A percentile compares a stretch with the other conserved stretches of the same genome.
These are phyloP conservation scores for Paraphaeosphaeria sporulosa DNA, from an alignment of 2,329 filamentous ascomycete species.

Conservation along the genomic window DNA sequence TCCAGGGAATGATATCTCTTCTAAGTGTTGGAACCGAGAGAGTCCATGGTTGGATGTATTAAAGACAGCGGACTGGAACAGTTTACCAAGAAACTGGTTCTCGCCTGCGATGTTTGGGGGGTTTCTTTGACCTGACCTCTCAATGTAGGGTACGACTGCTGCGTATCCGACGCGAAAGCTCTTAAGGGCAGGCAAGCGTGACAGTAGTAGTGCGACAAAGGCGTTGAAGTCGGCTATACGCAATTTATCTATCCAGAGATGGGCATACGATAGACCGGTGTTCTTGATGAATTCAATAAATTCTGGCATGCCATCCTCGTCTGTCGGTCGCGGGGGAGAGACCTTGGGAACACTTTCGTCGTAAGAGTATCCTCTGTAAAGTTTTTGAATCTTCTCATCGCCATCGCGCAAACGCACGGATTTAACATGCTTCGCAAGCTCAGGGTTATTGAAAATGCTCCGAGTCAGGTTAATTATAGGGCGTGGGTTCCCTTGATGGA, in stretches of 20 bases:
- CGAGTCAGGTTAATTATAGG: slow-evolving; percentile 5
- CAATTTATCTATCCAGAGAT: slow-evolving; percentile 10
- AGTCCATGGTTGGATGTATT: slow-evolving; percentile 1
- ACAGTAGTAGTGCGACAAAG: slow-evolving; percentile 4
- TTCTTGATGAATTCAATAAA: not conserved
- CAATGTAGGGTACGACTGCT: slow-evolving; percentile 4
- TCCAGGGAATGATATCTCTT: slow-evolving; percentile 7
- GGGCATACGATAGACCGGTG: slow-evolving; percentile 3
- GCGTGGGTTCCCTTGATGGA: slow-evolving; percentile 7
- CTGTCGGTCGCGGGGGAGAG: slow-evolving; percentile 6
- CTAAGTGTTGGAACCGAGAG: slow-evolving; percentile 2
- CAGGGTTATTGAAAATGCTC: slow-evolving; percentile 9
- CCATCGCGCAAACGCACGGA: slow-evolving; percentile 13
- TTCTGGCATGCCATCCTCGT: slow-evolving; percentile 3
- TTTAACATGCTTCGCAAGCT: slow-evolving; percentile 1
- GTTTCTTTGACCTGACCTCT: no score
- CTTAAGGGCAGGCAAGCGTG: not conserved
- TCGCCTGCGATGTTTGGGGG: slow-evolving; percentile 5
- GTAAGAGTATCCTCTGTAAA: not conserved
- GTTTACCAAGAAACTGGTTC: slow-evolving; percentile 10
- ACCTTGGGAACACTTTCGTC: not conserved
- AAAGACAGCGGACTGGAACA: slow-evolving; percentile 7
- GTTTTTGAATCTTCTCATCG: slow-evolving; percentile 1
- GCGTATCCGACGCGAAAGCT: slow-evolving; percentile 13
- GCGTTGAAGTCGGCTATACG: slow-evolving; percentile 8